Conservation (phyloP, 768 basidiomycete genomes). For the Auriscalpium vulgare region DNA sequence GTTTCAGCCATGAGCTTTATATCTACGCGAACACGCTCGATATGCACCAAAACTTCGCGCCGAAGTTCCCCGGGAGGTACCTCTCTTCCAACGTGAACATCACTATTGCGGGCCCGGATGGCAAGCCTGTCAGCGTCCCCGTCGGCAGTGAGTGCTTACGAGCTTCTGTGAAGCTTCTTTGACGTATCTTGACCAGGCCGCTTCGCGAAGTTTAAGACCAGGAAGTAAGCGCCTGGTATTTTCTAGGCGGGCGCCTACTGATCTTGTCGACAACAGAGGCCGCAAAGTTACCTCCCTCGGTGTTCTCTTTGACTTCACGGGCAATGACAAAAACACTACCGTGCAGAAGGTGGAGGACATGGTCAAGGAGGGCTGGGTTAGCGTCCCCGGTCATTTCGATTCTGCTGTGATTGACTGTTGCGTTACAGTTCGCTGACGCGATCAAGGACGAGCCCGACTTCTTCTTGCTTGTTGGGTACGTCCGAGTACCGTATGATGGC, state of each 20-base stretch:
- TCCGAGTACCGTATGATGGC: background rate
- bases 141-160: constrained; percentile 31
- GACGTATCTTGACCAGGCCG: constrained; percentile 33
- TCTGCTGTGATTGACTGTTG: background rate
- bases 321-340: constrained; percentile 62
- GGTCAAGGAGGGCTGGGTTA: constrained; percentile 74
- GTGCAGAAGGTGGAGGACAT: constrained; percentile 68
- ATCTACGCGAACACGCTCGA: constrained; percentile 58
- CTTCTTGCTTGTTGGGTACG: constrained; percentile 66
- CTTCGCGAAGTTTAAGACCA: constrained; percentile 66
- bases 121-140: constrained; percentile 30
- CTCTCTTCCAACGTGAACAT: constrained; percentile 85
- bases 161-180: background rate
- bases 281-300: constrained; percentile 73
- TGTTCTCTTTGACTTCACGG: constrained; percentile 69
- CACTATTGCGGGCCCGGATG: constrained; percentile 43
- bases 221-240: constrained; percentile 38
- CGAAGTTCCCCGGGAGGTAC: constrained; percentile 61
- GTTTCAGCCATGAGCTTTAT: constrained; percentile 72
- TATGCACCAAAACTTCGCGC: constrained; percentile 66
- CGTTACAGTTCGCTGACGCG: constrained; percentile 58
- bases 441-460: constrained; percentile 77
- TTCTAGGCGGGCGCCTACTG: constrained; percentile 11
- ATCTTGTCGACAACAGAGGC: constrained; percentile 33
- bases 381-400: constrained; percentile 7